Base-by-base conservation (phyloP, 1,284 basidiomycete species). In the Cronartium quercuum region DNA sequence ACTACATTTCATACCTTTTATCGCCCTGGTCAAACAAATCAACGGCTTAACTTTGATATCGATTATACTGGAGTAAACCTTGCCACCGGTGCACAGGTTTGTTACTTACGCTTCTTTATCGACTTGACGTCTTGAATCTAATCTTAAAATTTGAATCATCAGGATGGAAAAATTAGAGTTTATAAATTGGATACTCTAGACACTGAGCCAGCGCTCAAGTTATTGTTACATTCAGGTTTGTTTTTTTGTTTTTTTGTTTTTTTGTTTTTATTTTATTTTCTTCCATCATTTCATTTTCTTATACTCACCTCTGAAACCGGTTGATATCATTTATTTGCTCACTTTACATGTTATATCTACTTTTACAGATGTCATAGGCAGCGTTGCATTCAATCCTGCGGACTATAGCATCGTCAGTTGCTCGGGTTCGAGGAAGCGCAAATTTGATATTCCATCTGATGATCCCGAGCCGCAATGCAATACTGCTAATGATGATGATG, bases 41-140 rank as follows among this genome's bases (percentile, higher is more conserved):
- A 94, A 82, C 87, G 87, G 76, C 83, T 89, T 21, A 82, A 83
- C 35, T 94, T 95, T 79, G 91, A 91, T 77, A 81, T 94, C 0
- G 91, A 95, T 79, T 79, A 55, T 29, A 15, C 86, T 15, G 84
- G 85, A 66, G 92, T 92, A 0, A 84, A 83, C 58, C 89, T 95
- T 34, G 85, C 85, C 37, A 83, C 86, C 0, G 93, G 92, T 0
- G 88, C 89, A 80, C 86, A 89, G 84, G 91, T 90, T 47, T 74
- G 80, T 76, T 18, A 15, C 37, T 34, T n/a, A 9, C n/a, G 44
- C 15, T n/a, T 5, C 29, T 83, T 81, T 76, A n/a, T 24, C 55
- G 6, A 35, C 13, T 21, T 51, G 24, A 13, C 2, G 41, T 37
- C 55, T n/a, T 62, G 7, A 41, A 34, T 35, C 21, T 34, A 34